phyloP scores from a whole-genome alignment of 768 basidiomycete species.

The Collybiopsis luxurians region DNA sequence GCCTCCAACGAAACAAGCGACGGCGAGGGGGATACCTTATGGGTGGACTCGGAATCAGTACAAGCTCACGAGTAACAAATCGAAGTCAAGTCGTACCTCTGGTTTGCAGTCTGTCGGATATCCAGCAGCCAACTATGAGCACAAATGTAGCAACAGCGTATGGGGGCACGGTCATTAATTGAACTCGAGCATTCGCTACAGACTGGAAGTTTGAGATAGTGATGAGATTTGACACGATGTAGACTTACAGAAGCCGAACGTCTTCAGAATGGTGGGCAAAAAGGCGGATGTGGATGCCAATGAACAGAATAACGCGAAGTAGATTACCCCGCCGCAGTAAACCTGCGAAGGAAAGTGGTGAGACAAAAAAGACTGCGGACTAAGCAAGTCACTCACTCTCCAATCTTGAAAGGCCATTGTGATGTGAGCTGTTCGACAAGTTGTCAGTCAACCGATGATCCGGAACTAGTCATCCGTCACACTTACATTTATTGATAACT shows the following conservation, averaged over 20 bases:
- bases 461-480: too few relatives aligned
- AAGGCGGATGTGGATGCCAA: conserved; percentile 82
- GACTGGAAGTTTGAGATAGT: background rate
- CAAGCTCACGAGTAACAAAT: conserved; percentile 16
- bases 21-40: conserved; percentile 40
- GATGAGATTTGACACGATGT: conserved; percentile 25
- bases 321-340: conserved; percentile 67
- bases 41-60: conserved; percentile 28
- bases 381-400: conserved; percentile 42
- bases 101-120: conserved; percentile 65
- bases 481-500: conserved; percentile 57
- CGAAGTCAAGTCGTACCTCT: conserved; percentile 36
- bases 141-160: conserved; percentile 73
- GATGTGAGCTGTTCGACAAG: conserved; percentile 49
- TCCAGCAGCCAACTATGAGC: conserved; percentile 52
- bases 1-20: conserved; percentile 43
- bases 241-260: conserved; percentile 65
- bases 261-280: conserved; percentile 76
- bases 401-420: conserved; percentile 65
- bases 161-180: conserved; percentile 79
- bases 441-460: background rate
- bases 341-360: conserved; percentile 31
- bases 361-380: background rate
- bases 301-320: conserved; percentile 75
- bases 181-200: conserved; percentile 60